Percentiles rank a stretch among this genome's conserved stretches.
Conservation (phyloP, 306 rosid species). For the Ziziphus jujuba region DNA sequence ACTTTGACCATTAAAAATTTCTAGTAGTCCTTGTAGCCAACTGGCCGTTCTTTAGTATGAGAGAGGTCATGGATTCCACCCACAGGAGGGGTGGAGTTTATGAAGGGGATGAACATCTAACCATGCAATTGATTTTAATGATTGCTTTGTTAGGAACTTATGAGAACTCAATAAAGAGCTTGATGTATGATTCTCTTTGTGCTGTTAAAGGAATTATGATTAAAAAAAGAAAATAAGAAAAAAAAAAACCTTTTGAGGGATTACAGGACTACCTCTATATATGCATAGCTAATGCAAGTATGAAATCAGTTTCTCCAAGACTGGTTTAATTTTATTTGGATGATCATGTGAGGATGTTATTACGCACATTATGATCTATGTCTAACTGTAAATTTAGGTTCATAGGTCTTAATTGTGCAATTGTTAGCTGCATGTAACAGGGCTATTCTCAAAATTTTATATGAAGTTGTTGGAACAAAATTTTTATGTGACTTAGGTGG, state of each 20-base stretch:
- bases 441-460: too few relatives aligned
- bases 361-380: neutral
- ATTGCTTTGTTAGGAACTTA: neutral
- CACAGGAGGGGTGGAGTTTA: too few relatives aligned
- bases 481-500: neutral
- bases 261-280: neutral
- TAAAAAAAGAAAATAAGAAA: too few relatives aligned
- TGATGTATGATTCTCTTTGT: neutral
- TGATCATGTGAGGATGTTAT: too few relatives aligned
- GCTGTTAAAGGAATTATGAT: too few relatives aligned
- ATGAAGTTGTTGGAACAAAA: neutral
- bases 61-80: too few relatives aligned
- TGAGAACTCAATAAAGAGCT: neutral
- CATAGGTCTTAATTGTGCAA: too few relatives aligned
- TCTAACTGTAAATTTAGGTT: neutral
- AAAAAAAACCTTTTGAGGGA: neutral
- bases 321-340: neutral
- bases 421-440: too few relatives aligned
- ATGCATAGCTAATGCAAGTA: neutral
- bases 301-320: neutral
- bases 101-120: neutral
- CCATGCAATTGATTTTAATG: slow-evolving; percentile 1
- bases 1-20: neutral
- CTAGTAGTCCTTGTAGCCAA: neutral
- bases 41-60: neutral